Evolutionary conservation across 768 basidiomycete genomes (phyloP), one percentile per base, ranked within the genome.

Genomic region (Sarcodon aspratus): DNA sequence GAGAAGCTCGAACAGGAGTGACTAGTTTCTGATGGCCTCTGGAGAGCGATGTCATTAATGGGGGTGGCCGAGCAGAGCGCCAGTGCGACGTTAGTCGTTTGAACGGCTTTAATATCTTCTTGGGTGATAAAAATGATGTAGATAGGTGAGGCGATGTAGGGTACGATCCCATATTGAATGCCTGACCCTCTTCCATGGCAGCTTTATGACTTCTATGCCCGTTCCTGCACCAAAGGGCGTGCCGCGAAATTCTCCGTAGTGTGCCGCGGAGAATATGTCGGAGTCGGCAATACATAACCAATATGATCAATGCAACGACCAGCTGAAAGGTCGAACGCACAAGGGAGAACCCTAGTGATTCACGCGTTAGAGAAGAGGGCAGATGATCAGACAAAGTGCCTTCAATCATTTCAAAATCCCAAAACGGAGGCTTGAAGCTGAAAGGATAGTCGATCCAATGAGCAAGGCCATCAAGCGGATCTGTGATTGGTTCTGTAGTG

Each of bases 331-430:
- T 53, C 55, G 82, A 65, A n/a, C 78, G 59, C 17, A 84, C 68
- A 7, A 78, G 78, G 6, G 86, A 85, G 61, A 88, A 86, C 0
- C 85, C 85, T 32, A 89, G 74, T 1, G 82, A 78, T 32, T 73
- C 66, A 31, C 82, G 70, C 7, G 74, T 77, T 18, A 90, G 65
- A 9, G 74, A 76, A 10, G 73, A 57, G 9, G 85, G 85, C 17
- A 90, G 66, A 57, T 82, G 82, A n/a, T 79, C 73, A 21, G 78
- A 73, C 37, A 89, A 65, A 36, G 63, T 69, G 57, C 83, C 74
- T 59, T 87, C 85, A 40, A 86, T 66, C 10, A 67, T 72, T 43
- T 75, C 73, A 15, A 86, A 59, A 49, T 74, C 73, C 44, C 78
- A 61, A 54, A 82, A 78, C 1, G 76, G 73, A 0, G 82, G 82